A percentile compares a stretch with the other conserved stretches of the same genome.
phyloP scores from a whole-genome alignment of 2,329 filamentous ascomycete genomes.

The Phyllosticta capitalensis region DNA sequence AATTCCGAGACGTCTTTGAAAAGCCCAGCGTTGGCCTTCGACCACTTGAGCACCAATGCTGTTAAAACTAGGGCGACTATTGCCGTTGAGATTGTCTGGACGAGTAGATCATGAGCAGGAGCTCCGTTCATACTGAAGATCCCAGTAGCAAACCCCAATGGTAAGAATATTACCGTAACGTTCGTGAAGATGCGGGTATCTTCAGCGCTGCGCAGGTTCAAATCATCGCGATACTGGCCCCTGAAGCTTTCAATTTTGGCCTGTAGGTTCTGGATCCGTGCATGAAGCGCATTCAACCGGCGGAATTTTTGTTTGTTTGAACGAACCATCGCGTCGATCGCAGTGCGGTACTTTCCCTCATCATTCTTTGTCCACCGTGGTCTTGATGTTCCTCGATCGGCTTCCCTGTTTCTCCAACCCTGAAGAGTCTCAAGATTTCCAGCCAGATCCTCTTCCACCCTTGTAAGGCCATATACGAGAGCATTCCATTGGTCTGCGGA shows the following conservation, averaged over 20 bases:
- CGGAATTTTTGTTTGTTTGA: conserved; percentile 3
- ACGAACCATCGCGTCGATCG: conserved; percentile 14
- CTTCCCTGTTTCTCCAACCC: conserved; percentile 20
- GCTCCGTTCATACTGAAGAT: conserved; percentile 25
- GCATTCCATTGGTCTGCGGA: conserved; percentile 13
- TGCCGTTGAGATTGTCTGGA: neutral
- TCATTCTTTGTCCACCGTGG: conserved; percentile 26
- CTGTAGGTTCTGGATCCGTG: conserved; percentile 12
- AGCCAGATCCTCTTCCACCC: conserved; percentile 15
- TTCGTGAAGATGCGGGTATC: conserved; percentile 28
- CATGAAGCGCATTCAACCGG: neutral
- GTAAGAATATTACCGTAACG: conserved; percentile 27
- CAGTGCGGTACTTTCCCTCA: conserved; percentile 21
- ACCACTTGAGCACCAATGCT: neutral
- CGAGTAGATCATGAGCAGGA: conserved; percentile 10
- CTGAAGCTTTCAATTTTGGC: conserved; percentile 13
- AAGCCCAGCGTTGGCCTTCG: too few relatives aligned
- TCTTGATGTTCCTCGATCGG: conserved; percentile 17
- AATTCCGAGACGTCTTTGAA: too few relatives aligned
- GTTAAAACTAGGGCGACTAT: conserved; percentile 1
- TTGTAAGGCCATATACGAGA: conserved; percentile 15
- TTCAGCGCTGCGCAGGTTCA: conserved; percentile 16
- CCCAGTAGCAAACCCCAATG: conserved; percentile 22
- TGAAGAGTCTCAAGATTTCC: conserved; percentile 15
- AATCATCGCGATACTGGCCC: conserved; percentile 15